Evolutionary conservation across 306 rosid species (phyloP).

Genomic region (Acacia confusa): DNA sequence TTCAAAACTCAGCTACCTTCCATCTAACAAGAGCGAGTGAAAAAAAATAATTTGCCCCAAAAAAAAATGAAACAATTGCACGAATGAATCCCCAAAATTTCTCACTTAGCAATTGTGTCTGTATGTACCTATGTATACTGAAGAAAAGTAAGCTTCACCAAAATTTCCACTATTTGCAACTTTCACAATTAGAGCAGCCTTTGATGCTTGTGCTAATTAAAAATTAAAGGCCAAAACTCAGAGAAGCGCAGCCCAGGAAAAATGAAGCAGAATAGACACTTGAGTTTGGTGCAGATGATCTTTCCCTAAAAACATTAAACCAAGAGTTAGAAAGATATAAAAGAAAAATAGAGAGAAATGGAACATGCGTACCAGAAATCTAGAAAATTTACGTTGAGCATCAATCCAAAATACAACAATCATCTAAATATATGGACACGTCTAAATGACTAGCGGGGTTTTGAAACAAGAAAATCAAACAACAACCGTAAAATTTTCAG

Average conservation of each 20-base stretch:
- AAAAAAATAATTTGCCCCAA: not conserved
- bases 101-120: not conserved
- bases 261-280: not conserved
- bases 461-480: not conserved
- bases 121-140: not conserved
- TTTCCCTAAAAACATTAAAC: not conserved
- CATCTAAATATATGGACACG: not conserved
- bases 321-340: not conserved
- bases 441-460: not conserved
- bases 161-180: not conserved
- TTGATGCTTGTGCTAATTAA: not conserved
- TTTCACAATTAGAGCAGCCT: not conserved
- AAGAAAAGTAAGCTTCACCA: not conserved
- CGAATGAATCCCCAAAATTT: conserved; percentile 22
- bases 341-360: not conserved
- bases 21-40: not conserved
- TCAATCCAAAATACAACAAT: not conserved
- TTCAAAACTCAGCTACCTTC: not conserved
- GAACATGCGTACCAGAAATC: not conserved
- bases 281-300: not conserved
- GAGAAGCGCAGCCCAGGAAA: not conserved
- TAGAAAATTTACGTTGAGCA: not conserved
- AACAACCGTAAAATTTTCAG: not conserved
- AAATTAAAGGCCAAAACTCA: not conserved
- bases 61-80: not conserved